Evolutionary conservation across 2,329 filamentous ascomycete genomes (phyloP).

Genomic region (Penicillium sp.): DNA sequence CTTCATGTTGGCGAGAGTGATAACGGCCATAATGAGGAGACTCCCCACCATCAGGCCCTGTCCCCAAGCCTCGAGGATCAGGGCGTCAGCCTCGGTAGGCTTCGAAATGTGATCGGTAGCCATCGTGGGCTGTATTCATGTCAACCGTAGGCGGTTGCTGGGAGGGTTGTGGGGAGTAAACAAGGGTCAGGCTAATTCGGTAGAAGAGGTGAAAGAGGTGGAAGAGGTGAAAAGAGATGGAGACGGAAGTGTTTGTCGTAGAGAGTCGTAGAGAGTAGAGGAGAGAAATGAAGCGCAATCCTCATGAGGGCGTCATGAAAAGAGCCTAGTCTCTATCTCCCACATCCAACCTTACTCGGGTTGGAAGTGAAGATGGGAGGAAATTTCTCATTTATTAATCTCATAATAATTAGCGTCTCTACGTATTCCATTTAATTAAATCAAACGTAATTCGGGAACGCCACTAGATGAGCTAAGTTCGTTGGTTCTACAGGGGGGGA

Average conservation of each 20-base stretch:
- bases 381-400: background rate
- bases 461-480: background rate
- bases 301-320: background rate
- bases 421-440: background rate
- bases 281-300: background rate
- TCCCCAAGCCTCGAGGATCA: conserved; percentile 48
- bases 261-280: background rate
- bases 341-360: background rate
- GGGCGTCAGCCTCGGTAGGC: conserved; percentile 29
- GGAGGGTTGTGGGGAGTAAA: background rate
- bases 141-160: background rate
- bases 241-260: background rate
- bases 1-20: conserved; percentile 52
- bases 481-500: background rate
- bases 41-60: conserved; percentile 51
- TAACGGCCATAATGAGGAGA: conserved; percentile 48
- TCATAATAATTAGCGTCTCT: background rate
- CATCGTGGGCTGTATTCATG: conserved; percentile 10
- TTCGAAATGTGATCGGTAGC: conserved; percentile 14
- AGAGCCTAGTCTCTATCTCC: conserved; percentile 1
- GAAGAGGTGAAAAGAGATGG: background rate
- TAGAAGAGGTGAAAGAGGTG: background rate
- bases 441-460: background rate
- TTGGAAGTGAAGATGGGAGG: background rate
- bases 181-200: background rate